Percentiles rank a stretch among this genome's conserved stretches.
These are phyloP conservation scores for Scedosporium aurantiacum DNA, from an alignment of 2,329 filamentous ascomycete species.

Conservation along the genomic window DNA sequence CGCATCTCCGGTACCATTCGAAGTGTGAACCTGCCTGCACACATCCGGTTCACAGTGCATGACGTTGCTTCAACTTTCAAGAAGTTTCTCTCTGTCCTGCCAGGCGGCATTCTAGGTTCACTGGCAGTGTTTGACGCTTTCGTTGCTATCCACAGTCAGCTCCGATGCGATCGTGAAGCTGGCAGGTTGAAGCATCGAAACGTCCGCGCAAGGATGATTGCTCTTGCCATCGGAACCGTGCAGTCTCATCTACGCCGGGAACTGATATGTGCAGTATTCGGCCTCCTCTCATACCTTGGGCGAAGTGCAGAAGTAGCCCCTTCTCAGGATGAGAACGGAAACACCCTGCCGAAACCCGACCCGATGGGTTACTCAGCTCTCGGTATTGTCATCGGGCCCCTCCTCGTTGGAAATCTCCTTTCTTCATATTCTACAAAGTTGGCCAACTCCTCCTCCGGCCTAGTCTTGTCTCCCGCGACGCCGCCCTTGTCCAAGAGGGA, in stretches of 20 bases:
- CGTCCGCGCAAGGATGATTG: slow-evolving; percentile 53
- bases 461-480: slow-evolving; percentile 30
- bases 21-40: slow-evolving; percentile 45
- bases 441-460: slow-evolving; percentile 19
- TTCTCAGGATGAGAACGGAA: slow-evolving; percentile 39
- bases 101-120: slow-evolving; percentile 56
- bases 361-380: slow-evolving; percentile 54
- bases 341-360: slow-evolving; percentile 42
- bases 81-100: slow-evolving; percentile 48
- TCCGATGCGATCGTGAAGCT: slow-evolving; percentile 39
- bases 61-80: slow-evolving; percentile 61
- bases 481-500: slow-evolving; percentile 22
- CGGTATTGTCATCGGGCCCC: slow-evolving; percentile 53
- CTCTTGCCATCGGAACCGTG: slow-evolving; percentile 49
- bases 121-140: slow-evolving; percentile 50
- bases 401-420: slow-evolving; percentile 48
- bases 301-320: slow-evolving; percentile 41
- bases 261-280: slow-evolving; percentile 56
- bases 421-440: slow-evolving; percentile 37
- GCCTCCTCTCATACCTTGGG: slow-evolving; percentile 50
- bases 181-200: slow-evolving; percentile 42
- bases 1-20: slow-evolving; percentile 47
- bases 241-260: slow-evolving; percentile 49
- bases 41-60: slow-evolving; percentile 48
- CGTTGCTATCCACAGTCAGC: slow-evolving; percentile 47